Conservation (phyloP, 163 green algal species). For the Chlorella variabilis region DNA sequence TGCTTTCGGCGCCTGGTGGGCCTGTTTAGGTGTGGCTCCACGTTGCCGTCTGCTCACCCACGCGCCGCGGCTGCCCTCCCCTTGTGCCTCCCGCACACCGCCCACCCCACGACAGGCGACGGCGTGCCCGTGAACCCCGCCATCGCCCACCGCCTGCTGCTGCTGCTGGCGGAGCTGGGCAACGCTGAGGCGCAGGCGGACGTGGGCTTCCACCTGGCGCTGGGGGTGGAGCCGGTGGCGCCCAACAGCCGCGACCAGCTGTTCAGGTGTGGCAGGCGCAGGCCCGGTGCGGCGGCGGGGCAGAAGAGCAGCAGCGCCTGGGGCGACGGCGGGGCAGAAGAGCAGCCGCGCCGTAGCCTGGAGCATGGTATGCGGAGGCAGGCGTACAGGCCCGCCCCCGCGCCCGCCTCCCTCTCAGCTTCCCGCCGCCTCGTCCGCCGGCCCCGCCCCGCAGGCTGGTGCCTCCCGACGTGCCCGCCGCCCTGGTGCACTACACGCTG, state of each 20-base stretch:
- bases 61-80: neutral
- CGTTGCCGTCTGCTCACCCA: too few species aligned
- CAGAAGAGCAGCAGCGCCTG: neutral
- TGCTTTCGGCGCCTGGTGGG: too few species aligned
- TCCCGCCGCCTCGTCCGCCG: too few species aligned
- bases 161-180: slow-evolving; percentile 67
- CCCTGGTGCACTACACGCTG: slow-evolving; percentile 87
- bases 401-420: too few species aligned
- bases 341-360: too few species aligned
- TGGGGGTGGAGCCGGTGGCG: slow-evolving; percentile 67
- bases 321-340: too few species aligned
- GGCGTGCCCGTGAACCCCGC: slow-evolving; percentile 56
- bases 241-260: slow-evolving; percentile 31
- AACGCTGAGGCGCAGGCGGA: slow-evolving; percentile 79
- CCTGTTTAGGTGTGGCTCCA: too few species aligned
- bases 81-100: neutral
- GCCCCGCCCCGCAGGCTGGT: neutral
- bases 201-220: slow-evolving; percentile 68
- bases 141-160: slow-evolving; percentile 75
- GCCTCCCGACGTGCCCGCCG: slow-evolving; percentile 60
- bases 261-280: slow-evolving; percentile 16
- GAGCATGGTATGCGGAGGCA: too few species aligned
- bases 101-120: slow-evolving; percentile 34
- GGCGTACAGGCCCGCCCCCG: too few species aligned
- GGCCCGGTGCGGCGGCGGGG: neutral